These are phyloP conservation scores for Glarea lozoyensis DNA, from an alignment of 495 filamentous ascomycete genomes.

Conservation along the genomic window DNA sequence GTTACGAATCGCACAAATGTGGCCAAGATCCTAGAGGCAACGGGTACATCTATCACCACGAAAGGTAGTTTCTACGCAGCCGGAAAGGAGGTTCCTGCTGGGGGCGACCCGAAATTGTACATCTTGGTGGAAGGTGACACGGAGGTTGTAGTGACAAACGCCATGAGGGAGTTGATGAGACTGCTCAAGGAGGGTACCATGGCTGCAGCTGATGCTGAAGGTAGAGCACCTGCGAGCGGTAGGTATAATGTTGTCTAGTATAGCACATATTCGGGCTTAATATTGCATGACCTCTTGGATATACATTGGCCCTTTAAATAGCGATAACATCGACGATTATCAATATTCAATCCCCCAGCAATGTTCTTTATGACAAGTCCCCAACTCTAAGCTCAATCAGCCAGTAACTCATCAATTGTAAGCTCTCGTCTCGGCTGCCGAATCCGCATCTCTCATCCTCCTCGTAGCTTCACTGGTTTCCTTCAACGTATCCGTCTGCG, in stretches of 20 bases:
- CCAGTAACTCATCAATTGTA: conserved; percentile 36
- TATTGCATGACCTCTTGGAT: too few species aligned
- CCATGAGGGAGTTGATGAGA: conserved; percentile 84
- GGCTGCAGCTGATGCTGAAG: conserved; percentile 78
- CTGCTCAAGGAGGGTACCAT: conserved; percentile 87
- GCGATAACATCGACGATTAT: too few species aligned
- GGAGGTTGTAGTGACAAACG: conserved; percentile 81
- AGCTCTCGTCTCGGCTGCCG: conserved; percentile 34
- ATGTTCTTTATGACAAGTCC: too few species aligned
- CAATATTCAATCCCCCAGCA: too few species aligned
- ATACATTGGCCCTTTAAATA: too few species aligned
- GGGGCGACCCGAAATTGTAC: conserved; percentile 81
- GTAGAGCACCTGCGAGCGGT: conserved; percentile 68
- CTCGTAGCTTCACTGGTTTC: conserved; percentile 47
- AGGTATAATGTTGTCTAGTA: conserved; percentile 75
- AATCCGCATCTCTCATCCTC: conserved; percentile 49
- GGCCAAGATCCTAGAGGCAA: conserved; percentile 92
- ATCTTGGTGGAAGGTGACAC: conserved; percentile 97
- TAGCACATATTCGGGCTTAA: too few species aligned
- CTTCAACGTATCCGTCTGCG: conserved; percentile 47
- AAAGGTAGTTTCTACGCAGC: conserved; percentile 84
- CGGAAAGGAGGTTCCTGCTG: conserved; percentile 69
- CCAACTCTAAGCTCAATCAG: too few species aligned
- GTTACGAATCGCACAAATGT: conserved; percentile 99
- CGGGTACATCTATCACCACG: conserved; percentile 92